These are phyloP conservation scores for Cercospora citrullina DNA, from an alignment of 2,329 filamentous ascomycete genomes.

Conservation along the genomic window DNA sequence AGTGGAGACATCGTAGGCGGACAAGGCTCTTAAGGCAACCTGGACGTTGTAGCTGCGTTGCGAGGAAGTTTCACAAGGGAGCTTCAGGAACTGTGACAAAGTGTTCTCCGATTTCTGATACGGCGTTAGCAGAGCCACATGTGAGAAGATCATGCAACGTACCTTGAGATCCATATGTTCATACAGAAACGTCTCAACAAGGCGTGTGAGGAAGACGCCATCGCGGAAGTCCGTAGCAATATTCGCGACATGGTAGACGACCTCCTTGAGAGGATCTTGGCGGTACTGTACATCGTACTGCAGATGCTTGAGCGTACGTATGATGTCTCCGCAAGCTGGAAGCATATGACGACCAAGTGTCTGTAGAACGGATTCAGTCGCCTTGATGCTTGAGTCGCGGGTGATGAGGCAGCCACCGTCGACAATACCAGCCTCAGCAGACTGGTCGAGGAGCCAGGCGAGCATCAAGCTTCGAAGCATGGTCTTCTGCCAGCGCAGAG, in stretches of 20 bases:
- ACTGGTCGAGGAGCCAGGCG: slow-evolving; percentile 59
- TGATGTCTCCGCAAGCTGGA: slow-evolving; percentile 60
- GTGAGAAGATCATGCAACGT: background rate
- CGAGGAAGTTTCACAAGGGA: slow-evolving; percentile 56
- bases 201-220: slow-evolving; percentile 59
- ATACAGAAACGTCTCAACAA: slow-evolving; percentile 58
- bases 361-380: slow-evolving; percentile 55
- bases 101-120: slow-evolving; percentile 37
- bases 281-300: slow-evolving; percentile 56
- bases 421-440: slow-evolving; percentile 44
- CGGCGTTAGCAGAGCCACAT: background rate
- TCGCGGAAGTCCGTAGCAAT: slow-evolving; percentile 63
- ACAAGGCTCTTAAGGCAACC: slow-evolving; percentile 56
- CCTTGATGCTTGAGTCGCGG: slow-evolving; percentile 55
- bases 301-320: slow-evolving; percentile 56
- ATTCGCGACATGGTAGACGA: slow-evolving; percentile 58
- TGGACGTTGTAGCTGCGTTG: slow-evolving; percentile 62
- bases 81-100: slow-evolving; percentile 59
- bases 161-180: background rate
- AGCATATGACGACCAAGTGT: slow-evolving; percentile 56
- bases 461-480: slow-evolving; percentile 61
- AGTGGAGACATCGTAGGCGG: slow-evolving; percentile 44
- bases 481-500: slow-evolving; percentile 53
- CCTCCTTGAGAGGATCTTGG: slow-evolving; percentile 61
- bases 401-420: slow-evolving; percentile 52